A percentile compares a stretch with the other conserved stretches of the same genome.
These are phyloP conservation scores for Lasiodiplodia gonubiensis DNA, from an alignment of 2,329 filamentous ascomycete species.

Conservation along the genomic window DNA sequence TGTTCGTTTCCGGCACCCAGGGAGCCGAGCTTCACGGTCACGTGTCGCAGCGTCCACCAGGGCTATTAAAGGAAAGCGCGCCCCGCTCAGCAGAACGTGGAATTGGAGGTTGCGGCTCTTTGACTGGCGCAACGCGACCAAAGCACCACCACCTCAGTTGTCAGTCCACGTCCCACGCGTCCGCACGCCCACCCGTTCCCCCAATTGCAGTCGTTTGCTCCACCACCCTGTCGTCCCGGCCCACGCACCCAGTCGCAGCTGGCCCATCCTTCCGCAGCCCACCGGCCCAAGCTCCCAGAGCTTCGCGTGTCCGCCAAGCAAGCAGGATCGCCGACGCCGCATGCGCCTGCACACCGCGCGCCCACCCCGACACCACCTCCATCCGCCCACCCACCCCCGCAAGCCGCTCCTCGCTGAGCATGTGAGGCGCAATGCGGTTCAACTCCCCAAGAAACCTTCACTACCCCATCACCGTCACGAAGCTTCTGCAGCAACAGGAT, in stretches of 20 bases:
- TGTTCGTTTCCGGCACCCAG: slow-evolving; percentile 14
- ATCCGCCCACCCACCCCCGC: neutral
- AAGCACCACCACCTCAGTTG: slow-evolving; percentile 16
- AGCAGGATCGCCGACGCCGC: slow-evolving; percentile 18
- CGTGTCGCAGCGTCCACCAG: slow-evolving; percentile 1
- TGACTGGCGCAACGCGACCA: slow-evolving; percentile 24
- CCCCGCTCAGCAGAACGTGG: slow-evolving; percentile 26
- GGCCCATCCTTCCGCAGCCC: slow-evolving; percentile 11
- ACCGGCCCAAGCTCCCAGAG: slow-evolving; percentile 28
- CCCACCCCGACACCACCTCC: neutral
- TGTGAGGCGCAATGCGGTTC: slow-evolving; percentile 53
- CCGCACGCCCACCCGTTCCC: slow-evolving; percentile 13
- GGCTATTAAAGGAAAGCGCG: slow-evolving; percentile 27
- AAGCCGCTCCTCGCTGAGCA: slow-evolving; percentile 37
- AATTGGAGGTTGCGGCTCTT: slow-evolving; percentile 29
- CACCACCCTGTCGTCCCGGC: neutral
- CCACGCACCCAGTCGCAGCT: slow-evolving; percentile 8
- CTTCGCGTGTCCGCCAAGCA: slow-evolving; percentile 24
- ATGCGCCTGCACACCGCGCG: slow-evolving; percentile 22
- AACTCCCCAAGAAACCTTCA: slow-evolving; percentile 64
- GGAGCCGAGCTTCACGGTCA: slow-evolving; percentile 15
- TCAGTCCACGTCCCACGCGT: slow-evolving; percentile 23
- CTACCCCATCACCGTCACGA: slow-evolving; percentile 92
- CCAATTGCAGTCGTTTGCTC: slow-evolving; percentile 14
- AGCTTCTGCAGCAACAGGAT: slow-evolving; percentile 76